Evolutionary conservation across 768 basidiomycete species (phyloP), one percentile per base, ranked within the genome.

Genomic region (Mycena floridula): DNA sequence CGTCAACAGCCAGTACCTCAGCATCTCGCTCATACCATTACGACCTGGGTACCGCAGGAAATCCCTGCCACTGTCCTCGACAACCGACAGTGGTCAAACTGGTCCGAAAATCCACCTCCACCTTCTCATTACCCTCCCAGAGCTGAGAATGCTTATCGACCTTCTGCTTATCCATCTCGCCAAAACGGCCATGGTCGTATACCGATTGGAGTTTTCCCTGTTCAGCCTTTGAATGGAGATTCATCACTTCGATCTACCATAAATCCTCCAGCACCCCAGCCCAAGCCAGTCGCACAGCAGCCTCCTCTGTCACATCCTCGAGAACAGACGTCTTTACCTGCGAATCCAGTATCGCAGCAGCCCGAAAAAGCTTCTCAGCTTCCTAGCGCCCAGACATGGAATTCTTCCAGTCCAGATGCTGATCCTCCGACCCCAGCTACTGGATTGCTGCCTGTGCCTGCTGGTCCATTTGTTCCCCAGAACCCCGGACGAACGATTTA

Each of bases 401-500:
- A n/a, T n/a, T n/a, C n/a, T n/a, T n/a, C n/a, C 32, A 47, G 15
- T 50, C 49, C 9, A 48, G 51, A 8, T 56, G 59, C 20, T 15
- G 30, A 15, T 18, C n/a, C 15, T 8, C 25, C 7, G 49, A 57
- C 5, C 44, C 37, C 50, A 16, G 44, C 47, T 26, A 62, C 65
- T n/a, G 63, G 63, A 35, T 66, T 62, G 46, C 70, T 68, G 6
- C 72, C 77, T 23, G 70, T 73, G 2, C 77, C n/a, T n/a, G 74
- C 43, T 74, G 68, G 2, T 73, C 74, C 44, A 54, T 76, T 30
- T 70, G 68, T 75, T 36, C 46, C 56, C 20, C 69, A 72, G 54
- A 78, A 76, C 46, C 69, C 76, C 2, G 80, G 79, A 45, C 77
- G 79, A 52, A 82, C 81, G 24, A 80, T 82, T 49, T 81, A 82